Base-by-base conservation (phyloP, 441 rosid genomes). In the Melastoma candidum region DNA sequence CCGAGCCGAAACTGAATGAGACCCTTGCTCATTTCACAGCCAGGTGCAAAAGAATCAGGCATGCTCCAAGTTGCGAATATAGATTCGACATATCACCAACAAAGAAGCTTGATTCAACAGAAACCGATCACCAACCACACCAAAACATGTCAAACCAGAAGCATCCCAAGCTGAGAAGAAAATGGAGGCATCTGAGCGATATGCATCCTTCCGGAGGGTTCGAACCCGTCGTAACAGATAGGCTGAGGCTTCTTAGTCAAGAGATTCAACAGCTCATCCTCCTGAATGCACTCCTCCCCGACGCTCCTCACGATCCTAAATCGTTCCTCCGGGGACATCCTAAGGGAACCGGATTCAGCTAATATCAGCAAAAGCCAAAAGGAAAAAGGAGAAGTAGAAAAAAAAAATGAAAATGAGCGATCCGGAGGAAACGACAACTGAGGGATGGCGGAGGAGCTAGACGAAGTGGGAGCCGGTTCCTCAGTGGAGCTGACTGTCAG, bases 201-300 rank as follows among this genome's bases (percentile, higher is more conserved):
- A 71, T 90, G 95, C 97, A 87, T 87, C 63, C 87, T 70, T 46
- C 95, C 87, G 3, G 97, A 87, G 46, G 97, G 96, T 73, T 83
- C 97, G 48, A 90, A 87, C 1, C 95, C 96, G 53, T 90, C 96
- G 41, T 87, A 90, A 71, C 96, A 84, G 67, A 84, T 78, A 7
- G 95, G 95, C 49, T 74, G 50, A 52, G 86, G 77, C 65, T 90
- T 83, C 59, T 87, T 77, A 39, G 81, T 54, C 5, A 90, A 83
- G 64, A 87, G 86, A 66, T 73, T 80, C 71, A 70, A 46, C 12
- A 90, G 72, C 60, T 90, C 96, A 54, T 80, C 96, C 39, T 87
- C 90, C 41, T 68, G 77, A 25, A 80, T 75, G 52, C 96, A 87
- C 72, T 87, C 79, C 69, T 87, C 96, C 32, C 95, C 96, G 0